Evolutionary conservation across 495 filamentous ascomycete genomes (phyloP), one percentile per base, ranked within the genome.

Genomic region (Ascodesmis nigricans): DNA sequence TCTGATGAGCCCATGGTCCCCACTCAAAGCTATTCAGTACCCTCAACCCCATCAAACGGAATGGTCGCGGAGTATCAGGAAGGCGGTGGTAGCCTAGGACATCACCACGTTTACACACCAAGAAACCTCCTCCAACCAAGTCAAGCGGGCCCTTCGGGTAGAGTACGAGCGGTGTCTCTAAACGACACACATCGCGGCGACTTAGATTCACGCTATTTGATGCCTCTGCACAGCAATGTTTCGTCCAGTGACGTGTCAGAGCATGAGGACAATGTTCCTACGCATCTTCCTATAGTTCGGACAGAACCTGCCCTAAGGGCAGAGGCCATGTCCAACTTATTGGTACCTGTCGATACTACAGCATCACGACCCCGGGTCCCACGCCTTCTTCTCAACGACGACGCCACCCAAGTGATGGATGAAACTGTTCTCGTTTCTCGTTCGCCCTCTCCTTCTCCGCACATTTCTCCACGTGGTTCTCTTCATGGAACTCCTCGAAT

Each of bases 141-240:
- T 5, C 35, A 13, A 18, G 21, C 38, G 10, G 33, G 28, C 1
- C 25, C 38, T 4, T 29, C 31, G 5, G 26, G 38, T 19, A 47
- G 56, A 42, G 26, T 43, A 42, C 58, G 75, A 33, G 71, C 75
- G 22, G 72, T 75, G 15, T 78, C 75, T 21, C 62, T 73, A 20
- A 78, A 74, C 44, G 70, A 71, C 56, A 67, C 57, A 16, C 30
- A 13, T 2, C 24, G 33, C 4, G n/a, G 21, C 6, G 17, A 8
- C 8, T 16, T 31, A 1, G 35, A 45, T 19, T 36, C 33, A 31
- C 13, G 8, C 4, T 21, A 20, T 20, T 17, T 31, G 6, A 20
- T 8, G 3, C 21, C 33, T 4, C 31, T 21, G n/a, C n/a, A n/a
- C n/a, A n/a, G n/a, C n/a, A n/a, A n/a, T n/a, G n/a, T n/a, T n/a